A percentile compares a stretch with the other conserved stretches of the same genome.
These are phyloP conservation scores for Phytophthora megakarya DNA, from an alignment of 352 stramenopile species.

Conservation along the genomic window DNA sequence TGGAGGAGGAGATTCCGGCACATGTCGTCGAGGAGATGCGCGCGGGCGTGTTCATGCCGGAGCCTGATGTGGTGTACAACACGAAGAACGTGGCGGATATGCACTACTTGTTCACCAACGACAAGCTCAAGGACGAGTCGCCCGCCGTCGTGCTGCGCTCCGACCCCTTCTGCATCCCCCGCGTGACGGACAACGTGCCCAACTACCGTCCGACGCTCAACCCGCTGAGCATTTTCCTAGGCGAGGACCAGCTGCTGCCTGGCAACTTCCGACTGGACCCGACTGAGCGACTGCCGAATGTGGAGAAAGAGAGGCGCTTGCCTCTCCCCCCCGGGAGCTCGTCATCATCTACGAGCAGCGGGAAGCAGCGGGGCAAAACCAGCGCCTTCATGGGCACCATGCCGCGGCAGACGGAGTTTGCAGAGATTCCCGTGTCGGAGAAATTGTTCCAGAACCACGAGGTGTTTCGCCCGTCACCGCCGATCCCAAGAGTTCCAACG, in stretches of 20 bases:
- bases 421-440: slow-evolving; percentile 55
- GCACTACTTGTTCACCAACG: slow-evolving; percentile 68
- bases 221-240: slow-evolving; percentile 68
- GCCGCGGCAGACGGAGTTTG: slow-evolving; percentile 57
- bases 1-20: slow-evolving; percentile 21
- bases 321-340: slow-evolving; percentile 11
- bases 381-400: slow-evolving; percentile 67
- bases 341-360: slow-evolving; percentile 24
- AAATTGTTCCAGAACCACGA: slow-evolving; percentile 55
- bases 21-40: slow-evolving; percentile 32
- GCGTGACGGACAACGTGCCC: slow-evolving; percentile 71
- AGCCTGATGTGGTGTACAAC: slow-evolving; percentile 33
- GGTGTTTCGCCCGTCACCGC: slow-evolving; percentile 19
- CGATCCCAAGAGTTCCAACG: slow-evolving; percentile 14
- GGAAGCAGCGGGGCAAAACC: slow-evolving; percentile 42
- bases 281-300: slow-evolving; percentile 37
- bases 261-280: slow-evolving; percentile 67
- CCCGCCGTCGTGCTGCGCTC: slow-evolving; percentile 51
- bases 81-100: slow-evolving; percentile 55
- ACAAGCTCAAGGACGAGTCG: slow-evolving; percentile 63
- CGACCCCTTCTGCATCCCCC: slow-evolving; percentile 76
- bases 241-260: slow-evolving; percentile 72
- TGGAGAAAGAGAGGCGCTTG: slow-evolving; percentile 11
- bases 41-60: slow-evolving; percentile 24
- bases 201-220: slow-evolving; percentile 77